Percentiles rank a stretch among this genome's conserved stretches.
Evolutionary conservation across 2,329 filamentous ascomycete genomes (phyloP).

Genomic region (Venturia aucupariae): DNA sequence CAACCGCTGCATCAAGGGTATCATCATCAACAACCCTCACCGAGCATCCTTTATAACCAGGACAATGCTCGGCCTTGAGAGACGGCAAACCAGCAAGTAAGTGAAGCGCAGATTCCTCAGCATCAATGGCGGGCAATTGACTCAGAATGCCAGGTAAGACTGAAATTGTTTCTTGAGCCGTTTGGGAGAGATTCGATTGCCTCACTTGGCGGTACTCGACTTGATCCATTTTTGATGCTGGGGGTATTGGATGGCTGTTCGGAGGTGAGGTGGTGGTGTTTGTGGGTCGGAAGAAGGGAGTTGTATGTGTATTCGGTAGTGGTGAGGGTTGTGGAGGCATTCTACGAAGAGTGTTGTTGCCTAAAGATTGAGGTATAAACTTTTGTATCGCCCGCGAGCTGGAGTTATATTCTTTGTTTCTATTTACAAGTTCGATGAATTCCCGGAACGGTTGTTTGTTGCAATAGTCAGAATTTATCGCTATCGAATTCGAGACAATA

Average conservation of each 20-base stretch:
- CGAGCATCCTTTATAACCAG: background rate
- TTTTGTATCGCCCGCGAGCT: background rate
- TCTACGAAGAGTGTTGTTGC: background rate
- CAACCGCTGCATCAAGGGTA: constrained; percentile 26
- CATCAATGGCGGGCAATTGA: constrained; percentile 1
- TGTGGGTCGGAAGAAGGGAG: background rate
- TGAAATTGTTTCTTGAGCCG: constrained; percentile 19
- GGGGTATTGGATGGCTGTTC: too few relatives aligned
- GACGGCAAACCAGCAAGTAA: background rate
- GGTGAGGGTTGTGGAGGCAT: background rate
- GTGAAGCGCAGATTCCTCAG: background rate
- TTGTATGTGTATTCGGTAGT: background rate
- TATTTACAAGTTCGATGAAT: too few relatives aligned
- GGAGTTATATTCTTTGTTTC: too few relatives aligned
- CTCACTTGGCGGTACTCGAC: background rate
- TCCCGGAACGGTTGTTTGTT: too few relatives aligned
- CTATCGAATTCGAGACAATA: too few relatives aligned
- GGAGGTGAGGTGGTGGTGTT: background rate
- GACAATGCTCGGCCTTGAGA: background rate
- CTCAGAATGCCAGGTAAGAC: background rate
- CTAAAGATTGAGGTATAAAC: background rate
- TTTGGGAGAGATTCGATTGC: background rate
- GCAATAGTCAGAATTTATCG: too few relatives aligned
- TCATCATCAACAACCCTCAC: constrained; percentile 26
- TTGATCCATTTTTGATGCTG: background rate